phyloP scores from a whole-genome alignment of 371 early-diverging fungal species.

The Mortierella sp. region DNA sequence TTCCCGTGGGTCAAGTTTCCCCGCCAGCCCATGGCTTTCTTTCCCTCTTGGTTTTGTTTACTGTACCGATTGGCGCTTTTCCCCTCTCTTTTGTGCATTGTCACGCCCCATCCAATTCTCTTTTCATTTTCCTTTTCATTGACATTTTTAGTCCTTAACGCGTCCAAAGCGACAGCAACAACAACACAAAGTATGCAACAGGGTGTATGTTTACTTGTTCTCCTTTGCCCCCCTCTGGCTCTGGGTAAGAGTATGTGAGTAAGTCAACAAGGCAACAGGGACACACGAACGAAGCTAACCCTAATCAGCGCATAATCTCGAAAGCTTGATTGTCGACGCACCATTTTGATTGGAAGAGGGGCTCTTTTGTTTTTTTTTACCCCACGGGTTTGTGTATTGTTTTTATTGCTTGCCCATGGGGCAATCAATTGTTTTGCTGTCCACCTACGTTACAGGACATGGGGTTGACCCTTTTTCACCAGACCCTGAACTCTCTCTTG shows the following conservation, averaged over 20 bases:
- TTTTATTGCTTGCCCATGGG: background rate
- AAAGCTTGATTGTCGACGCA: background rate
- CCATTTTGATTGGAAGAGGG: background rate
- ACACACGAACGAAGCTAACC: background rate
- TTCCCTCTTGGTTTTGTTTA: background rate
- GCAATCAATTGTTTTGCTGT: background rate
- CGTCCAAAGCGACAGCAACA: background rate
- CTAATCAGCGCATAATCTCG: background rate
- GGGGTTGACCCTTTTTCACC: background rate
- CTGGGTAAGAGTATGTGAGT: too few relatives aligned
- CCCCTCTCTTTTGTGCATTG: background rate
- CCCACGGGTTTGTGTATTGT: background rate
- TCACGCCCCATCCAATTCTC: background rate
- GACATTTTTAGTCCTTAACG: slow-evolving; percentile 9
- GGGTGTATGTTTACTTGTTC: background rate
- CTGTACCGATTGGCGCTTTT: background rate
- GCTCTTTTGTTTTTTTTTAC: background rate
- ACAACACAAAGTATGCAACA: background rate
- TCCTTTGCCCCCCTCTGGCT: too few relatives aligned
- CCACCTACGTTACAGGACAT: background rate
- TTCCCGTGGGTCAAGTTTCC: background rate
- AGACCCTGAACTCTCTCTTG: background rate
- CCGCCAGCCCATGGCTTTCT: background rate
- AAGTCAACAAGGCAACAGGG: too few relatives aligned
- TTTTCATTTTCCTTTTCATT: background rate